phyloP scores from a whole-genome alignment of 352 stramenopile species.

The Phytophthora fragariae region DNA sequence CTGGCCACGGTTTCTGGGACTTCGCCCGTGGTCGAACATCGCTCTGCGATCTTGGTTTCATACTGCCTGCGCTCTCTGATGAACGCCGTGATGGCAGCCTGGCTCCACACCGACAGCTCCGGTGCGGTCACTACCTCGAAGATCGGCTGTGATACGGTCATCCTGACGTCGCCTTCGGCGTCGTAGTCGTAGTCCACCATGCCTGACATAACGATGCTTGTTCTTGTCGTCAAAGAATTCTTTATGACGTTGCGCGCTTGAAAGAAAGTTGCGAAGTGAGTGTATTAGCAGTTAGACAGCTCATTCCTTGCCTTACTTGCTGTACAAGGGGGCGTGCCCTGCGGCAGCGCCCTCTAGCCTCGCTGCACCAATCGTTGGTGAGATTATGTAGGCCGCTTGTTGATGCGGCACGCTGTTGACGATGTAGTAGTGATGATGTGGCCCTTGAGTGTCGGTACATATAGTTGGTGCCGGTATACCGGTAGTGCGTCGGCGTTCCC shows the following conservation, averaged over 20 bases:
- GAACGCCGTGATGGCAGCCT: no score
- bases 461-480: no score
- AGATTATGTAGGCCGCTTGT: not conserved
- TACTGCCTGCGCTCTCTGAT: no score
- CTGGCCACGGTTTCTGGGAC: no score
- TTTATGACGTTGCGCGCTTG: not conserved
- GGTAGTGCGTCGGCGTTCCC: no score
- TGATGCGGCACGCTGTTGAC: no score
- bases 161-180: conserved; percentile 16
- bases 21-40: conserved; percentile 9
- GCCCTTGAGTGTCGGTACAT: no score
- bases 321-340: not conserved
- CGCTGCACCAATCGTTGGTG: not conserved
- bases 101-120: no score
- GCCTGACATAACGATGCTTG: not conserved
- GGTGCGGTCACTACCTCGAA: conserved; percentile 2
- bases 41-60: no score
- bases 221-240: not conserved
- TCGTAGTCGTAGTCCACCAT: conserved; percentile 2
- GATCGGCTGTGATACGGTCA: conserved; percentile 17
- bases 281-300: not conserved
- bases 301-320: not conserved
- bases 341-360: not conserved
- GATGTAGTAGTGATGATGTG: no score
- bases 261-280: not conserved